These are phyloP conservation scores for Penicillium expansum DNA, from an alignment of 2,329 filamentous ascomycete genomes.

Conservation along the genomic window DNA sequence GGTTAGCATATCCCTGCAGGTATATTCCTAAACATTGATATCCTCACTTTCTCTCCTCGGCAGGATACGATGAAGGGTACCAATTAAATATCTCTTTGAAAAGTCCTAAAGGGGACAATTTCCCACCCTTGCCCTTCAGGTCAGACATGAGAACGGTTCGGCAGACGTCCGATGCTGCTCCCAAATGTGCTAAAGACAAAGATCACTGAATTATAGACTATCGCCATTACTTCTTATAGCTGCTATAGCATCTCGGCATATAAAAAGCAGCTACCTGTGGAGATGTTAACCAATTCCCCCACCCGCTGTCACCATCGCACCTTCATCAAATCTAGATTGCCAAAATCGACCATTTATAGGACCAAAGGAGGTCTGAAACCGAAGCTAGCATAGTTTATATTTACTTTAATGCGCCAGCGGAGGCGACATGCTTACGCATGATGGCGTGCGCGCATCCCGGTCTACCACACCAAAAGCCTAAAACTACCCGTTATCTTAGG, in stretches of 20 bases:
- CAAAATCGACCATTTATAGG: neutral
- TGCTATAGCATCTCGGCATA: neutral
- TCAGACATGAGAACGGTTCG: conserved; percentile 17
- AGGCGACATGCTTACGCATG: conserved; percentile 16
- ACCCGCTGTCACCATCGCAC: conserved; percentile 18
- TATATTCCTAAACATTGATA: neutral
- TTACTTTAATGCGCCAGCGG: neutral
- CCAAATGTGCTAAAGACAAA: neutral
- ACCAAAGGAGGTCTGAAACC: neutral
- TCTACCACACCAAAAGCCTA: conserved; percentile 1
- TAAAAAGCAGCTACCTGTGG: neutral
- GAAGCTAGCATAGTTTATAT: neutral
- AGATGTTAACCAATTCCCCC: conserved; percentile 14
- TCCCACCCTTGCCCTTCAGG: conserved; percentile 2
- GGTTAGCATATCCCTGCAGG: neutral
- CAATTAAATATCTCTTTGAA: conserved; percentile 36
- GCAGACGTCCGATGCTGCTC: neutral
- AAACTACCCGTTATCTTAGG: conserved; percentile 10
- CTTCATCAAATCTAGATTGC: neutral
- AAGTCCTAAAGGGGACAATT: conserved; percentile 15
- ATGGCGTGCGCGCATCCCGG: conserved; percentile 25
- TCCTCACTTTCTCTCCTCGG: conserved; percentile 30
- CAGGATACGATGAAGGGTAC: conserved; percentile 32
- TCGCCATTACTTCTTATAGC: neutral
- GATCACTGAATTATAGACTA: neutral